Evolutionary conservation across 1,284 basidiomycete genomes (phyloP).

Genomic region (Ceratobasidium sp.): DNA sequence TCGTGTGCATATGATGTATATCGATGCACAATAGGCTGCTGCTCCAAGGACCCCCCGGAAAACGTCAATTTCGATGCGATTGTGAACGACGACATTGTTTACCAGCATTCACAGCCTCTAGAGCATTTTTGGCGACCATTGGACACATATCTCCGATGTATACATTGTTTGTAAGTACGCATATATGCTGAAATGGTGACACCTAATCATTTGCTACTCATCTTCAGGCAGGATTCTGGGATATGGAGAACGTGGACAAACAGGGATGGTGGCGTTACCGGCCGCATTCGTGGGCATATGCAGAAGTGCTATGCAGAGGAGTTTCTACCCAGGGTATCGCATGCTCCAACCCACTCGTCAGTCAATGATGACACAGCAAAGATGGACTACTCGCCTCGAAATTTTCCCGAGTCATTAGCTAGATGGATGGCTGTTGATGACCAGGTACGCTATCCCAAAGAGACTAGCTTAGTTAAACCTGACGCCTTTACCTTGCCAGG

Average conservation of each 20-base stretch:
- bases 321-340: background rate
- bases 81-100: background rate
- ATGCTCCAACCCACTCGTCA: background rate
- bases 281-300: constrained; percentile 16
- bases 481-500: background rate
- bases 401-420: background rate
- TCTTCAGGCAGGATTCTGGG: background rate
- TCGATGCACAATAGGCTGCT: background rate
- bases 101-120: background rate
- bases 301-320: background rate
- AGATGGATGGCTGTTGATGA: constrained; percentile 14
- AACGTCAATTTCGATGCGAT: background rate
- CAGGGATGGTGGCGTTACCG: constrained; percentile 1
- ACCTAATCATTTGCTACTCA: background rate
- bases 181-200: background rate
- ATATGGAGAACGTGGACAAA: constrained; percentile 1
- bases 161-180: constrained; percentile 16
- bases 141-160: background rate
- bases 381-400: background rate
- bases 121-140: constrained; percentile 1
- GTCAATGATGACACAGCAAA: background rate
- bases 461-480: background rate
- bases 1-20: background rate
- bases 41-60: background rate
- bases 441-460: background rate